phyloP scores from a whole-genome alignment of 257 asterid genomes.

The Capsicum chinense region DNA sequence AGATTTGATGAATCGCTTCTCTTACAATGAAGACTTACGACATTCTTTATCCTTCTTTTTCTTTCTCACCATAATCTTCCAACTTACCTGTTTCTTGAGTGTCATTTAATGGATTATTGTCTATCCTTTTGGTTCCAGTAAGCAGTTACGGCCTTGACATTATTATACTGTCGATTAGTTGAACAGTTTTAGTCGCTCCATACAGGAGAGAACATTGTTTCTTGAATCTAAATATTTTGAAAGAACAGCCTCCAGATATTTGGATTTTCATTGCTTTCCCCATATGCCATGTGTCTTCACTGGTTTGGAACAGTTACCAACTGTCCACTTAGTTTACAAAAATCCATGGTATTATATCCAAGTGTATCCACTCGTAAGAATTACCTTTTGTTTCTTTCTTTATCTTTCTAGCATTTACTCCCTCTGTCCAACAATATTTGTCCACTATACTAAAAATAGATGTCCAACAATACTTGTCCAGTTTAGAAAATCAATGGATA shows the following conservation, averaged over 20 bases:
- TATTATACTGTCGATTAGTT: neutral
- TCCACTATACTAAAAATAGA: no score
- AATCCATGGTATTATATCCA: no score
- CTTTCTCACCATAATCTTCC: neutral
- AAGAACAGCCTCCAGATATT: neutral
- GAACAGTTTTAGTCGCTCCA: neutral
- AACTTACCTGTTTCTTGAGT: neutral
- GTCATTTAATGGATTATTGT: neutral
- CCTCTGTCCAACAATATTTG: no score
- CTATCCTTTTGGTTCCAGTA: neutral
- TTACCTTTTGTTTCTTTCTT: neutral
- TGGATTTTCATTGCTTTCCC: neutral
- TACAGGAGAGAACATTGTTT: neutral
- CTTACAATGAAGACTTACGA: neutral
- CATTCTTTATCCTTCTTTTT: neutral
- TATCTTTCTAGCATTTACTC: neutral
- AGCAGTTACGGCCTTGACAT: neutral
- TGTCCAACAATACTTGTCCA: no score
- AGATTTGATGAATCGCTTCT: neutral
- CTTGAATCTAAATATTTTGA: neutral
- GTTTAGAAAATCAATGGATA: no score
- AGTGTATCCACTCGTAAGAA: neutral
- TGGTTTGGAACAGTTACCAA: neutral
- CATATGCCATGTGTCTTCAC: slow-evolving; percentile 5
- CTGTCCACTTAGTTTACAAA: neutral